Evolutionary conservation across 1,284 basidiomycete genomes (phyloP).

Genomic region (Microstroma glucosiphilum): DNA sequence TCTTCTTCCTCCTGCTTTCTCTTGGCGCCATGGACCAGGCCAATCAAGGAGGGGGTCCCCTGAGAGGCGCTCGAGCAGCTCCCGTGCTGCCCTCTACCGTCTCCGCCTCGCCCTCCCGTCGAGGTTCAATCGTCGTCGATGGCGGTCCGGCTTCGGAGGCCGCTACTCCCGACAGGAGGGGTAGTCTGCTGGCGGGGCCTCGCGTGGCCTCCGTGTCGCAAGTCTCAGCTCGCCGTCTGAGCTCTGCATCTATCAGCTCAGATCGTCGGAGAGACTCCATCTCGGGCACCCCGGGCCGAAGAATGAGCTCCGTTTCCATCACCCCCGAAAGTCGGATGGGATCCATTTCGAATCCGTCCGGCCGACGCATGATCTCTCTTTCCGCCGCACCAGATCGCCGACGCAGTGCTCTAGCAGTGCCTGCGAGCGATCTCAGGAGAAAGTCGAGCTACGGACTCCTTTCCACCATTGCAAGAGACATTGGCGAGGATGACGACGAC

Average conservation of each 20-base stretch:
- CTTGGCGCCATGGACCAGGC: conserved; percentile 17
- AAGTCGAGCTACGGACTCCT: too few species aligned
- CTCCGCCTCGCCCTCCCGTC: background rate
- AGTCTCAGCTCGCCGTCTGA: too few species aligned
- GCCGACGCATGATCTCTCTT: background rate
- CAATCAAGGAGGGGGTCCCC: background rate
- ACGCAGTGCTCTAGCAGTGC: conserved; percentile 2
- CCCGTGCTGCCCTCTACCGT: background rate
- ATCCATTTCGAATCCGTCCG: too few species aligned
- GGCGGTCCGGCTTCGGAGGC: background rate
- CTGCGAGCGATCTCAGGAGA: background rate
- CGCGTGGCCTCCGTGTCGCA: too few species aligned
- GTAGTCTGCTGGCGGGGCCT: background rate
- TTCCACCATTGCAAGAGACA: too few species aligned
- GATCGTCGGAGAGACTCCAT: too few species aligned
- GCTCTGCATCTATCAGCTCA: too few species aligned
- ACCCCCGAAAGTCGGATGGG: too few species aligned
- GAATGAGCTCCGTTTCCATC: too few species aligned
- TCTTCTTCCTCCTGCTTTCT: conserved; percentile 30
- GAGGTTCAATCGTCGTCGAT: background rate
- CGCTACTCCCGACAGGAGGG: background rate
- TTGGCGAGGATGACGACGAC: too few species aligned
- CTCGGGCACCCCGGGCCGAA: too few species aligned
- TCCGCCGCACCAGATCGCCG: background rate
- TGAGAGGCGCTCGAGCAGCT: too few species aligned